Base-by-base conservation (phyloP, 768 basidiomycete species). In the Aureoboletus auriporus region DNA sequence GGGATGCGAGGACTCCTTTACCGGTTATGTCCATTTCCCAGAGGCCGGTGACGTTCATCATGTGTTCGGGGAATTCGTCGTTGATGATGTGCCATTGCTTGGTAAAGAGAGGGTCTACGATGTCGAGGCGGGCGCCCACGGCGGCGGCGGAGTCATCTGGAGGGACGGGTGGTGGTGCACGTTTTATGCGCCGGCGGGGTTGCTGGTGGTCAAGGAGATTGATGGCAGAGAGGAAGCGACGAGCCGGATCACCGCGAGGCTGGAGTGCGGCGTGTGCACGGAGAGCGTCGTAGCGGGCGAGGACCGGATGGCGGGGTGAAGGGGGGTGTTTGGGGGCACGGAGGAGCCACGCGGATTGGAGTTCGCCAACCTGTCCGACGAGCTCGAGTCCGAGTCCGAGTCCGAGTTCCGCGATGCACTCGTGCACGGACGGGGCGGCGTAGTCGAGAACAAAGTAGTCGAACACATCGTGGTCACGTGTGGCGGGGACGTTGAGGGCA, bases 71-170 rank as follows among this genome's bases (percentile, higher is more conserved):
- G 55, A 75, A 82, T 30, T 89, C 78, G 51, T 88, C 82, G 69
- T 99, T 98, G 51, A 96, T 79, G 20, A 97, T 74, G 71, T 97
- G 95, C 96, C 96, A 98, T 73, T 98, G 95, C 49, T 79, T 67
- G 13, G 75, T 62, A 63, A 96, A 93, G 51, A 86, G 72, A 0
- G 95, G 95, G 62, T 98, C 95, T 23, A 71, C 58, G 50, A 99
- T 83, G 16, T 74, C 78, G 34, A 95, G 75, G 10, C 75, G 73
- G 33, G 76, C 65, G 8, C 82, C 84, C 33, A 85, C 71, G 7
- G 66, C 74, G 37, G 73, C 63, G 13, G 82, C 56, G 1, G 54
- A 67, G 5, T 66, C 54, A 1, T 69, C 55, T 0, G 74, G 75
- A 13, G 54, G 61, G 36, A 77, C 57, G 12, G 81, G 75, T 20